Percentiles rank a stretch among this genome's conserved stretches.
Conservation (phyloP, 495 filamentous ascomycete species). For the Neurospora sp. region DNA sequence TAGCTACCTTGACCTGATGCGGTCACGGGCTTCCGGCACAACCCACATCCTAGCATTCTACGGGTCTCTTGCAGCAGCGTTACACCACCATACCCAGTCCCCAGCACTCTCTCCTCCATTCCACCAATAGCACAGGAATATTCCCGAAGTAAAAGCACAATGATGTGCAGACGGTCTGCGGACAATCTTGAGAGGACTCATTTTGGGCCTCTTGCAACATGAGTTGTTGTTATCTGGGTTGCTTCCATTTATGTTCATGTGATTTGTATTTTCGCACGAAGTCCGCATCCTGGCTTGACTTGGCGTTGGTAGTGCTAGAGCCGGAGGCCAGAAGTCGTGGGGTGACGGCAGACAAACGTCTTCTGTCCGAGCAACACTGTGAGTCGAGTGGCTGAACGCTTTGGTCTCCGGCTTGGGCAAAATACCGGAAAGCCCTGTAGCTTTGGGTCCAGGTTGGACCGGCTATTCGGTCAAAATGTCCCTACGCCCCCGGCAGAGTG, state of each 20-base stretch:
- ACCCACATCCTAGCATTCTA: neutral
- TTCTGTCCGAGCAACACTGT: neutral
- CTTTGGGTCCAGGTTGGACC: neutral
- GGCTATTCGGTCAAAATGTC: neutral
- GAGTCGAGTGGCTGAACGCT: neutral
- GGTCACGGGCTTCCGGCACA: neutral
- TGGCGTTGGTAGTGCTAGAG: neutral
- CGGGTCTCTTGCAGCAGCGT: neutral
- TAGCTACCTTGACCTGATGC: neutral
- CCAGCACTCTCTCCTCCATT: neutral
- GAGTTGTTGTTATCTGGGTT: too few species aligned
- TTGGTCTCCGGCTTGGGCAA: neutral
- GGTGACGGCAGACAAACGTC: neutral
- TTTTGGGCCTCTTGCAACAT: neutral
- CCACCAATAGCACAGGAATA: neutral
- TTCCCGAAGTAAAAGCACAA: neutral
- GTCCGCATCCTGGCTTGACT: too few species aligned
- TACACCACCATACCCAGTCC: neutral
- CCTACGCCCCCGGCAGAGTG: neutral
- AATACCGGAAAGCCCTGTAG: neutral
- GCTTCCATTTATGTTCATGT: too few species aligned
- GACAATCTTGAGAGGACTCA: neutral
- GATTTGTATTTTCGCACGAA: too few species aligned
- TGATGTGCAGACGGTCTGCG: neutral
- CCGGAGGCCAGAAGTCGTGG: neutral